Base-by-base conservation (phyloP, 1,284 basidiomycete species). In the Apiotrichum domesticum region DNA sequence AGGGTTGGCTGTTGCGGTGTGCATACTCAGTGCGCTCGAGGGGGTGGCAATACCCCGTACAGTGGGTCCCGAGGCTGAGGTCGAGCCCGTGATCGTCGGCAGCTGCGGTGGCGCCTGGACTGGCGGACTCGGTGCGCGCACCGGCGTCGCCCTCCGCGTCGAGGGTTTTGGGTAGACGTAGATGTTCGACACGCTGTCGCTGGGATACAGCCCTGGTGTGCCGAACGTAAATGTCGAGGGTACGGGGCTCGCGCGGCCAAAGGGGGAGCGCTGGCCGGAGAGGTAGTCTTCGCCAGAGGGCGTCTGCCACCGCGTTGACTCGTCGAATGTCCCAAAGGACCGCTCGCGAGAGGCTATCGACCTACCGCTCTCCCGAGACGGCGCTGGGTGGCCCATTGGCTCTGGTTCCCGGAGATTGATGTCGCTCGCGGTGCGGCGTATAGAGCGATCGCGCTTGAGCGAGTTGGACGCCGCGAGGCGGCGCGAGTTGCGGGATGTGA, bases 401-500 rank as follows among this genome's bases (percentile, higher is more conserved):
- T 45, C 45, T 10, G 46, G 35, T 13, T 54, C 45, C 32, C 39
- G 55, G 32, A 77, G 54, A 56, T 77, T 72, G 15, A 69, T 71
- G 46, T 75, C 74, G 47, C 70, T 73, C 1, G 75, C 72, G 4
- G 71, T 66, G n/a, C 74, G 60, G 40, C 74, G 66, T 14, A 77
- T 56, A 35, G 65, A 67, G 14, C 69, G 64, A 29, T 55, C 51
- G 7, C 70, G 58, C 15, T 63, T 58, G n/a, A 66, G 34, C 1
- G 42, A 43, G 32, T 64, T 64, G n/a, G 63, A 64, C 2, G 64
- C 68, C 7, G 69, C 69, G 4, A 77, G 67, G 37, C 70, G 67
- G 34, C 70, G 63, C 46, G 70, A 73, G 21, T 67, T 71, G 48
- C 70, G 62, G 6, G 71, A 69, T 0, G 63, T 55, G 39, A 76